A percentile compares a stretch with the other conserved stretches of the same genome.
Evolutionary conservation across 2,329 filamentous ascomycete species (phyloP).

Genomic region (Penicillium sp.): DNA sequence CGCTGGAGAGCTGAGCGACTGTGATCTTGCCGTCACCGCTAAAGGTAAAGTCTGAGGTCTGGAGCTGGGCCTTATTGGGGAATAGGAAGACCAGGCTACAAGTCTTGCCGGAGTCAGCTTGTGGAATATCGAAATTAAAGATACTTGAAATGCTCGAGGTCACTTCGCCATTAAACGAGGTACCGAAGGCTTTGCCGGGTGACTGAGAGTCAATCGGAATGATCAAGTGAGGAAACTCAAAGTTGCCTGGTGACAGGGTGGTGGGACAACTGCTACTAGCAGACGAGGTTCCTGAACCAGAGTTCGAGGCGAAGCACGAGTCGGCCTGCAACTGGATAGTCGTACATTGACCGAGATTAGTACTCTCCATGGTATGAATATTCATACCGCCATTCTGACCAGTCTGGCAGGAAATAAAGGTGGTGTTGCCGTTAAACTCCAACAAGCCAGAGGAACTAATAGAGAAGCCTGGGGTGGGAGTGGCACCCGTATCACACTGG

Average conservation of each 20-base stretch:
- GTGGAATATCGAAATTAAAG: conserved; percentile 69
- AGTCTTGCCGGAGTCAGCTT: conserved; percentile 55
- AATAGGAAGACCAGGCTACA: conserved; percentile 67
- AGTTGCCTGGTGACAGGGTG: conserved; percentile 41
- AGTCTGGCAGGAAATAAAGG: conserved; percentile 63
- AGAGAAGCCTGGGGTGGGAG: conserved; percentile 56
- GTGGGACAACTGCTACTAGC: conserved; percentile 43
- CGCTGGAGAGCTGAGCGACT: conserved; percentile 50
- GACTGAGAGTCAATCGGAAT: conserved; percentile 57
- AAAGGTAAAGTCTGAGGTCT: conserved; percentile 60
- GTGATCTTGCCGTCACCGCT: conserved; percentile 56
- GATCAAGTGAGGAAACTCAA: conserved; percentile 63
- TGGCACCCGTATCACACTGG: conserved; percentile 59
- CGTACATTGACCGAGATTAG: conserved; percentile 33
- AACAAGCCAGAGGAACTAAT: conserved; percentile 56
- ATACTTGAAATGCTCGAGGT: conserved; percentile 55
- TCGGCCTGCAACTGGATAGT: conserved; percentile 36
- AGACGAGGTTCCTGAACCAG: conserved; percentile 17
- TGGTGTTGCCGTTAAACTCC: conserved; percentile 50
- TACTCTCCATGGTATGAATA: conserved; percentile 38
- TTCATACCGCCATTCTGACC: conserved; percentile 41
- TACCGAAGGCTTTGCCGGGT: conserved; percentile 54
- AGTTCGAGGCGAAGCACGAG: conserved; percentile 31
- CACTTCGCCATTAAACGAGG: conserved; percentile 57
- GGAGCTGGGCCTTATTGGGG: conserved; percentile 55